Evolutionary conservation across 306 rosid species (phyloP), one percentile per base, ranked within the genome.

Genomic region (Sicyos edulis): DNA sequence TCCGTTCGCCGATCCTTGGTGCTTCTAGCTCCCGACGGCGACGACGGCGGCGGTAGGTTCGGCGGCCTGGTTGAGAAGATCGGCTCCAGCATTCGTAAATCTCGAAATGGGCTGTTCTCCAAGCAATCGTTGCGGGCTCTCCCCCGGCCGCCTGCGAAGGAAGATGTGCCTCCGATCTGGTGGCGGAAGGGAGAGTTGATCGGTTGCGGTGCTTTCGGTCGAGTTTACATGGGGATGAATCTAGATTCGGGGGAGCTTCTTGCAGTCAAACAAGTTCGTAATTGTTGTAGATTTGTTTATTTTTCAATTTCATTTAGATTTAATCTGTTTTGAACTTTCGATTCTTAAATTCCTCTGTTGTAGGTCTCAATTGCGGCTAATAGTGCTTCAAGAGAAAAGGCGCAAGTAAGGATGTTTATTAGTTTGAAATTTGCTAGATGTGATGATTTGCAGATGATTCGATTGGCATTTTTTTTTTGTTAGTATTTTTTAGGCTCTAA

Each of bases 131-230:
- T 58, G 22, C 74, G 78, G 42, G 86, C 83, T 60, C 82, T 84
- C 6, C 88, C 86, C 20, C 83, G 37, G 37, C 5, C 86, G 9
- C 47, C 59, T 3, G 54, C 76, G 1, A 62, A 73, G 7, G 75
- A 57, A 17, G 84, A 76, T 29, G 82, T 62, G 14, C 79, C 86
- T 57, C 80, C 91, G 74, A 89, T 92, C 72, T 87, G 92, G 78
- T 92, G 98, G 98, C 92, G 96, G 59, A 90, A 80, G 76, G 98
- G 98, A 20, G 91, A 92, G 76, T 78, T 85, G 83, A 92, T 92
- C 13, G 98, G 98, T 12, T 86, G 85, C 12, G 96, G 98, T 32
- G 98, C 98, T 51, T 92, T 92, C 44, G 96, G 96, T 34, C 82
- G 86, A 8, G 98, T 88, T 15, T 92, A 90, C 73, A 90, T 92